A percentile compares a stretch with the other conserved stretches of the same genome.
Conservation (phyloP, 129 eudicot genomes). For the Glebionis coronaria region DNA sequence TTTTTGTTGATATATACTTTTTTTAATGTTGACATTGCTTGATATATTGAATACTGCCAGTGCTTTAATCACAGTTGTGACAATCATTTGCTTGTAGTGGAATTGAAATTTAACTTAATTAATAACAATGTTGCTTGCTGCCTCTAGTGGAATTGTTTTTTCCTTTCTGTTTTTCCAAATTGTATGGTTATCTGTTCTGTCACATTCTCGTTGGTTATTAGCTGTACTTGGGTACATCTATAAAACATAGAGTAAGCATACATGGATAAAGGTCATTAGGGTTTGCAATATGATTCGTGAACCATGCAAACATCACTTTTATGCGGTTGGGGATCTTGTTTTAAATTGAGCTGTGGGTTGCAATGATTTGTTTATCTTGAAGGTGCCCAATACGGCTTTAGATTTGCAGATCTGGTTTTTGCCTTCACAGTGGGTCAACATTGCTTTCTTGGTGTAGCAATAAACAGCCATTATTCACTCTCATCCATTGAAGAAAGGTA, state of each 20-base stretch:
- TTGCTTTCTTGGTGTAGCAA: constrained; percentile 91
- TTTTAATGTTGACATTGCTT: not conserved
- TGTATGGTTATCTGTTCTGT: not conserved
- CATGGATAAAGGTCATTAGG: constrained; percentile 26
- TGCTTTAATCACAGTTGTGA: not conserved
- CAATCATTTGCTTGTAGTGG: no score
- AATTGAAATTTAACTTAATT: no score
- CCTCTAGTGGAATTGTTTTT: not conserved
- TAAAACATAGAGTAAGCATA: constrained; percentile 38
- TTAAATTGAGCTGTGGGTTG: constrained; percentile 49
- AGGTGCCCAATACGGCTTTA: constrained; percentile 79
- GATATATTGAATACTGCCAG: not conserved
- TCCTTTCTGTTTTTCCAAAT: not conserved
- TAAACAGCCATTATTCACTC: constrained; percentile 46
- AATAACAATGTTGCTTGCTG: no score
- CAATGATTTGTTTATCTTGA: constrained; percentile 62
- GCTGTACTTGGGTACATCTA: constrained; percentile 16
- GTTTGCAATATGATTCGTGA: constrained; percentile 37
- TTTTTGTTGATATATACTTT: not conserved
- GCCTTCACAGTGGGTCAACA: constrained; percentile 65
- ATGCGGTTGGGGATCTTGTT: constrained; percentile 34
- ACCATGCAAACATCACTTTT: constrained; percentile 44
- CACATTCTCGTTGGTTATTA: not conserved
- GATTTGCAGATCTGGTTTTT: constrained; percentile 97
- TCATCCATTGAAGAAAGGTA: constrained; percentile 71